Evolutionary conservation across 805 yeast genomes (phyloP), one percentile per base, ranked within the genome.

Genomic region (Zygosaccharomyces bisporus): DNA sequence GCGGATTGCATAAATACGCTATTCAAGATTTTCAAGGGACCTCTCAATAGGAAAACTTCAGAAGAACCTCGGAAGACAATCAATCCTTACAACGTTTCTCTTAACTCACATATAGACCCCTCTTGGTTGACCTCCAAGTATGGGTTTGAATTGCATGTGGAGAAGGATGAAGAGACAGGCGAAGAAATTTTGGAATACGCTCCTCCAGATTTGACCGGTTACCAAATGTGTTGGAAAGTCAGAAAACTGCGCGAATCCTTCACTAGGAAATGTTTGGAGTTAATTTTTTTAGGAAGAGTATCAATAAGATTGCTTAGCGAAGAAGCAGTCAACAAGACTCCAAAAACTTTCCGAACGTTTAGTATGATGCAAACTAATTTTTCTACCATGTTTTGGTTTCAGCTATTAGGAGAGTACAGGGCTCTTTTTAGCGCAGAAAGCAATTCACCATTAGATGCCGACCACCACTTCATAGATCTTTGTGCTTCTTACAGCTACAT

Each of bases 1-100:
- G 60, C 75, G 0, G 76, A 74, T 34, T 83, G 95, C 53, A 67
- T 84, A 17, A 68, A 69, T 39, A 82, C 87, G 0, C 56, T 87
- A 13, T 72, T 75, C 52, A 79, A 77, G 48, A 82, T 84, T 6
- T 65, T 86, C 37, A 77, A 72, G 50, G 90, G 88, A 1, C 91
- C 95, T 0, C 61, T 87, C 17, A 59, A 69, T 16, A 54, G 63
- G 6, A 60, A 73, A 18, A 62, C 58, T 2, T 66, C 73, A 2
- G 66, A 61, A 2, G 75, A 72, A 4, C 76, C 74, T 8, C 63
- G 70, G 2, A 81, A 77, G 54, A 77, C 83, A 0, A 80, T 88
- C 30, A 70, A 73, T 47, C 61, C 77, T 3, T 60, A 66, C n/a
- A 75, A 74, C 47, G 69, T 77, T 12, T 66, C 73, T 1, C 63